phyloP scores from a whole-genome alignment of 805 yeast genomes.

The Saccharomycopsis fermentans region DNA sequence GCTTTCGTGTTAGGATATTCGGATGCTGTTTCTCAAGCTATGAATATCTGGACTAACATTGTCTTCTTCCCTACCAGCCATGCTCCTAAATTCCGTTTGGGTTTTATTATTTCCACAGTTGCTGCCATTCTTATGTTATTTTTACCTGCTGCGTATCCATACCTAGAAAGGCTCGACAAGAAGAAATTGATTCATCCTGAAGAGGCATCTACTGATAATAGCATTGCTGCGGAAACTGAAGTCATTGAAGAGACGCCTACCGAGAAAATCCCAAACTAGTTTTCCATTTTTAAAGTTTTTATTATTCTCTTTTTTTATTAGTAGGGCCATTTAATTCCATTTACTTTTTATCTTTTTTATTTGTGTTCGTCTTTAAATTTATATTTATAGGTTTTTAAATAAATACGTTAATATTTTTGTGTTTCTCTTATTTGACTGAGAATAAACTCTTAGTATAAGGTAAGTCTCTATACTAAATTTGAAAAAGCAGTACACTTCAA shows the following conservation, averaged over 20 bases:
- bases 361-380: no score
- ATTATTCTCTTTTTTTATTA: not conserved
- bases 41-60: slow-evolving; percentile 28
- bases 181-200: not conserved
- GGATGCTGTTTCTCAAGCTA: slow-evolving; percentile 34
- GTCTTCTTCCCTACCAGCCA: not conserved
- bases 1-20: slow-evolving; percentile 32
- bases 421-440: no score
- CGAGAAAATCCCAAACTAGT: not conserved
- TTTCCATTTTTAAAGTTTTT: not conserved
- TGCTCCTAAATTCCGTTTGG: not conserved
- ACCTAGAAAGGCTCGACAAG: not conserved
- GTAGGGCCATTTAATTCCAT: no score
- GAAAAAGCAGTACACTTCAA: no score
- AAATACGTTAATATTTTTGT: no score
- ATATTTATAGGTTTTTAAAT: no score
- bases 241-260: not conserved
- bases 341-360: no score
- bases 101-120: not conserved
- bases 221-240: not conserved
- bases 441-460: no score
- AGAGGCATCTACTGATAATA: not conserved
- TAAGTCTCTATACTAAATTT: no score
- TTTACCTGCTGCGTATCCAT: not conserved
- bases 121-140: not conserved